Evolutionary conservation across 768 basidiomycete genomes (phyloP), one percentile per base, ranked within the genome.

Genomic region (Rhizopogon sp.): DNA sequence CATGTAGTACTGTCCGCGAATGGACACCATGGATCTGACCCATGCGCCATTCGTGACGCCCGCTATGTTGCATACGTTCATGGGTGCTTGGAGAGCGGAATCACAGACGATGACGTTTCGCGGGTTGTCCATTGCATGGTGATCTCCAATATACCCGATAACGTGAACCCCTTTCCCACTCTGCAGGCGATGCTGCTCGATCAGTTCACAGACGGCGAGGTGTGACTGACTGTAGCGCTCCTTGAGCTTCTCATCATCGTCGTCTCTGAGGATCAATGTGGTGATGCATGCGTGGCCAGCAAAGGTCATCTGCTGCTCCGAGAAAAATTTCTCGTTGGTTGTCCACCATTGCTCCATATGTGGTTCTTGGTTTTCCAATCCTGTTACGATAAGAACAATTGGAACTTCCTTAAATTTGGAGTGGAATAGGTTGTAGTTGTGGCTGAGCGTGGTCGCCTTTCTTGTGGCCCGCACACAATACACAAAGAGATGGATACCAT

Each of bases 301-400:
- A 28, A 56, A 44, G 17, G 31, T 53, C 51, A 56, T 41, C 2
- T 10, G 13, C 41, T 41, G 40, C 1, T 43, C 28, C 20, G 39
- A 31, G 10, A 56, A 17, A 14, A 35, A 33, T 13, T 58, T 61
- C 16, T 37, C 54, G 25, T 67, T 61, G 10, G 55, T 56, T 2
- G 50, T 43, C 64, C 61, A 67, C 66, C 59, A 60, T n/a, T 59
- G 50, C 14, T 67, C 64, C 66, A 66, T 67, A 40, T 33, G 22
- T 46, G 37, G 31, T 13, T 42, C 46, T 52, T 61, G 56, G 44
- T 62, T 58, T 46, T 66, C 66, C 52, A 66, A 50, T 28, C 55
- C 55, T 16, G 64, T 59, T 28, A 68, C 11, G 39, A 61, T 51
- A 4, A 57, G 55, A 22, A 59, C 59, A 5, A 67, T 40, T 11